These are phyloP conservation scores for Cymbopogon citratus DNA, from an alignment of 176 grass and related monocot genomes.

Conservation along the genomic window DNA sequence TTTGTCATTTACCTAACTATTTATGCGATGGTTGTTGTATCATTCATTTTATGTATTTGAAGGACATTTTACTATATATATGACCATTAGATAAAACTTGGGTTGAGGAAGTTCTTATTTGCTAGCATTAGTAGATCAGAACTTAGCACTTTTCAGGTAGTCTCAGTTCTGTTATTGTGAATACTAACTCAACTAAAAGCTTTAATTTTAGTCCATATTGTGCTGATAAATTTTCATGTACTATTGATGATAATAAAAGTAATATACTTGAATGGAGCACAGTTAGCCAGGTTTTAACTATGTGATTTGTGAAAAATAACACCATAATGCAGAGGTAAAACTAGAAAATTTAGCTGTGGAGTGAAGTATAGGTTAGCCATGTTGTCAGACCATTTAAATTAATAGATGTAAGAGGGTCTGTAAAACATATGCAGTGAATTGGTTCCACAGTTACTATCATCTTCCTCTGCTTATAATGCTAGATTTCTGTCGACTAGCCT, in stretches of 20 bases:
- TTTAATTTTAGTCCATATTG: conserved; percentile 4
- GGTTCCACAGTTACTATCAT: not conserved
- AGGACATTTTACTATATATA: conserved; percentile 8
- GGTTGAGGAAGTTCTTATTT: not conserved
- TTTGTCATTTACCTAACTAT: conserved; percentile 16
- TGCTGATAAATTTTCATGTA: not conserved
- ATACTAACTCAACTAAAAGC: not conserved
- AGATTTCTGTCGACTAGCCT: not conserved
- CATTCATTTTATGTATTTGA: conserved; percentile 5
- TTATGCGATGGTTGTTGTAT: not conserved
- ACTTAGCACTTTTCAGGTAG: not conserved
- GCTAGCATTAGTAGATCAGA: not conserved
- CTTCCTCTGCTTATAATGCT: not conserved
- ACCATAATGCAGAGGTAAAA: not conserved
- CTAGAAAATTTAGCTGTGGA: not conserved
- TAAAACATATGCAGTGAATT: not conserved
- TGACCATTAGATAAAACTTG: not conserved
- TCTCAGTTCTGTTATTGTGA: conserved; percentile 14
- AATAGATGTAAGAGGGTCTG: not conserved
- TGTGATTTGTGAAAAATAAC: conserved; percentile 12
- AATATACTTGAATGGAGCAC: conserved; percentile 2
- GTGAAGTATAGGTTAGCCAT: not conserved
- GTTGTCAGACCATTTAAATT: not conserved
- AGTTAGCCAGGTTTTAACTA: not conserved
- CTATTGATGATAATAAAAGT: conserved; percentile 6